These are phyloP conservation scores for Rhizopogon salebrosus DNA, from an alignment of 768 basidiomycete species.

Conservation along the genomic window DNA sequence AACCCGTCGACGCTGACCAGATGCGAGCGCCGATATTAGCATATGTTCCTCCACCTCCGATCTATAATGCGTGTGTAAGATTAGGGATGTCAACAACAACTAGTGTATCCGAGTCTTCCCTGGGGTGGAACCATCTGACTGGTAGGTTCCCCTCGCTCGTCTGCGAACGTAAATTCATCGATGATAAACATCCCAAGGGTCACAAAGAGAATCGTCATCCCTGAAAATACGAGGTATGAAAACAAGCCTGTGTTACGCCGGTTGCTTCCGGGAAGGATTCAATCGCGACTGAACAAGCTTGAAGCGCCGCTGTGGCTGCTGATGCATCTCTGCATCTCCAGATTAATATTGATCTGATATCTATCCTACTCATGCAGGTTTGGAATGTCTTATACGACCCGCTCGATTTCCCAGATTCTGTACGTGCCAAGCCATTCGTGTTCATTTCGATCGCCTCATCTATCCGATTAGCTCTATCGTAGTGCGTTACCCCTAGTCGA, in stretches of 20 bases:
- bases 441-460: slow-evolving; percentile 7
- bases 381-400: slow-evolving; percentile 36
- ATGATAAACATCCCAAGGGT: slow-evolving; percentile 91
- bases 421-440: slow-evolving; percentile 16
- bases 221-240: background rate
- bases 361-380: slow-evolving; percentile 31
- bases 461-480: slow-evolving; percentile 52
- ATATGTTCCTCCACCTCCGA: slow-evolving; percentile 87
- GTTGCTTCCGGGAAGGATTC: background rate
- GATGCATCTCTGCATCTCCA: background rate
- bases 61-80: slow-evolving; percentile 35
- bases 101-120: slow-evolving; percentile 28
- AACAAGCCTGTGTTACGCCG: slow-evolving; percentile 10
- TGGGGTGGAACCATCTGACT: slow-evolving; percentile 42
- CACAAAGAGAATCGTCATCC: slow-evolving; percentile 35
- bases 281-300: slow-evolving; percentile 2
- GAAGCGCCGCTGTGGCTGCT: slow-evolving; percentile 1
- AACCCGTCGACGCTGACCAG: slow-evolving; percentile 41
- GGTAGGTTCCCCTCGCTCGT: slow-evolving; percentile 50
- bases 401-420: slow-evolving; percentile 28
- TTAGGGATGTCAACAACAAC: slow-evolving; percentile 1
- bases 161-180: slow-evolving; percentile 67
- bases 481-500: slow-evolving; percentile 56
- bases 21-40: slow-evolving; percentile 77
- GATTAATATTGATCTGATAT: slow-evolving; percentile 9